Base-by-base conservation (phyloP, 768 basidiomycete species). In the Boletus sp. region DNA sequence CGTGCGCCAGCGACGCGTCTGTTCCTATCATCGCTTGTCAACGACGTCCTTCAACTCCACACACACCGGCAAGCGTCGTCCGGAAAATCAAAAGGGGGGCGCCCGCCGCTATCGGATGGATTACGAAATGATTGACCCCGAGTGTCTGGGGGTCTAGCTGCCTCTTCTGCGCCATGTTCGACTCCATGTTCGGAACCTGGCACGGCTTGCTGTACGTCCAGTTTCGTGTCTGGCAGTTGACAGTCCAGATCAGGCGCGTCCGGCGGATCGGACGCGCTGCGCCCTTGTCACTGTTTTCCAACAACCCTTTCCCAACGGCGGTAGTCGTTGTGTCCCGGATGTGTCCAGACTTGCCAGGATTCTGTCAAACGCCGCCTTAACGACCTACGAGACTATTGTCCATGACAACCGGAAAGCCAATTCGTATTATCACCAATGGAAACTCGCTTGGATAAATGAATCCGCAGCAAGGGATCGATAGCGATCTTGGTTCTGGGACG, bases 61-160 rank as follows among this genome's bases (percentile, higher is more conserved):
- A 25, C 25, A 25, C 25, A 25, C 25, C 25, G 25, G 25, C 25
- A 25, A 25, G n/a, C n/a, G n/a, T n/a, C n/a, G n/a, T n/a, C n/a
- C n/a, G n/a, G n/a, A n/a, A n/a, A n/a, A n/a, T n/a, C n/a, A n/a
- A n/a, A n/a, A n/a, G n/a, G n/a, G 25, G 25, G 25, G 25, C 25
- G 3, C 25, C 25, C 25, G 25, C 25, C 25, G 5, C 25, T 25
- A 25, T 25, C 25, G 25, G 25, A 25, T 25, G 0, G 25, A 25
- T 25, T 25, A 25, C 25, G 17, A n/a, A 32, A 32, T 32, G 2
- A 21, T 19, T 10, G n/a, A 34, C 43, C 41, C 51, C 44, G 25
- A 61, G 60, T 61, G n/a, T 47, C 48, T 7, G 51, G 59, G 52
- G 58, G 47, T 35, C 37, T n/a, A n/a, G n/a, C n/a, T 19, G 27